Conservation (phyloP, 2,329 filamentous ascomycete species). For the Venturia asperata region DNA sequence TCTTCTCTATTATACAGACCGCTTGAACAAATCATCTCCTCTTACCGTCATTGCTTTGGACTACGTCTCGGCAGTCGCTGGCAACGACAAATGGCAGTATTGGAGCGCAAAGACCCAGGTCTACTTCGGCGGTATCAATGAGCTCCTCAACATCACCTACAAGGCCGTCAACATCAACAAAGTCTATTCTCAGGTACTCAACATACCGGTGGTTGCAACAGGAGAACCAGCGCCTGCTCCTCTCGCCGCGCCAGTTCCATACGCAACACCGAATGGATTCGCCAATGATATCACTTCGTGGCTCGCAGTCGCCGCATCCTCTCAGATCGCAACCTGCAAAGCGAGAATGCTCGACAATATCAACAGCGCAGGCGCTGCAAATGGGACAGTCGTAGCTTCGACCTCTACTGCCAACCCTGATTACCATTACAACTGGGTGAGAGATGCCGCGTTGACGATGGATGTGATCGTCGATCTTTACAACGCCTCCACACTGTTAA, state of each 20-base stretch:
- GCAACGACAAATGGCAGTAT: neutral
- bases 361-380: slow-evolving; percentile 27
- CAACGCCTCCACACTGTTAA: slow-evolving; percentile 26
- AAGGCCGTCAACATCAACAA: neutral
- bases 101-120: slow-evolving; percentile 5
- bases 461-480: slow-evolving; percentile 36
- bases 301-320: slow-evolving; percentile 24
- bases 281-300: slow-evolving; percentile 28
- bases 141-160: slow-evolving; percentile 10
- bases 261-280: slow-evolving; percentile 23
- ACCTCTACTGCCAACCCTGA: slow-evolving; percentile 27
- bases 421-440: slow-evolving; percentile 31
- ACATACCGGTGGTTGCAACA: neutral
- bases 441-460: slow-evolving; percentile 40
- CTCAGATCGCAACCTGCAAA: slow-evolving; percentile 25
- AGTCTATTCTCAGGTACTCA: neutral
- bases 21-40: neutral
- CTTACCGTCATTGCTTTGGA: neutral
- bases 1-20: neutral
- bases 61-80: neutral
- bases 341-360: slow-evolving; percentile 30
- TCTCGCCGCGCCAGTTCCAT: slow-evolving; percentile 2
- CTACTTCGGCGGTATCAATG: neutral
- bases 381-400: slow-evolving; percentile 29
- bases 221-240: slow-evolving; percentile 2